These are phyloP conservation scores for Smallanthus sonchifolius DNA, from an alignment of 129 eudicot genomes.

Conservation along the genomic window DNA sequence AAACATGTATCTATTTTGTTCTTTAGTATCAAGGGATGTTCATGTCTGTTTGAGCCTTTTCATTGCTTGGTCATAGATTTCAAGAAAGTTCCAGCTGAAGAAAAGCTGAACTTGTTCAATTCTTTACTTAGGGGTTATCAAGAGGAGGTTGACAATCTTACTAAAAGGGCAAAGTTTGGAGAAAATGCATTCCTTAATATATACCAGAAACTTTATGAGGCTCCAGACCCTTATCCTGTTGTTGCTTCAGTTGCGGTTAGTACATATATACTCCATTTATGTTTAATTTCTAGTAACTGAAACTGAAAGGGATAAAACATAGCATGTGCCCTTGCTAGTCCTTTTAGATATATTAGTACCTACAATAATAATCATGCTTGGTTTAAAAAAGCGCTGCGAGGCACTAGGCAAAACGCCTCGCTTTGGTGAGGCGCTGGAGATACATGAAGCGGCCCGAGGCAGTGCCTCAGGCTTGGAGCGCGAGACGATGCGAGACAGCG, in stretches of 20 bases:
- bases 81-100: slow-evolving; percentile 89
- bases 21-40: background rate
- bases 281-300: background rate
- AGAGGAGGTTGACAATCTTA: slow-evolving; percentile 96
- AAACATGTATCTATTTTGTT: background rate
- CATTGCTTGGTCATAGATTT: slow-evolving; percentile 50
- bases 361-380: background rate
- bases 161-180: slow-evolving; percentile 93
- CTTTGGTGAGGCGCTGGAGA: too few relatives aligned
- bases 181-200: slow-evolving; percentile 97
- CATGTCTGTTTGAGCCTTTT: background rate
- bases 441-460: too few relatives aligned
- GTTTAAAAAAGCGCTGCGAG: too few relatives aligned
- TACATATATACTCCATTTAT: slow-evolving; percentile 14
- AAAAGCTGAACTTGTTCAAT: slow-evolving; percentile 66
- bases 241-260: slow-evolving; percentile 85
- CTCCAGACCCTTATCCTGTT: slow-evolving; percentile 94
- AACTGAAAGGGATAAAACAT: background rate
- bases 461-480: too few relatives aligned
- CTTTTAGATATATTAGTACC: background rate
- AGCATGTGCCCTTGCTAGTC: background rate
- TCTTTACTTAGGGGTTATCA: slow-evolving; percentile 89
- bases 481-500: too few relatives aligned
- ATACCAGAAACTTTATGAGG: slow-evolving; percentile 95
- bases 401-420: too few relatives aligned